These are phyloP conservation scores for Phalaenopsis hybrid DNA, from an alignment of 116 monocot genomes.

Conservation along the genomic window DNA sequence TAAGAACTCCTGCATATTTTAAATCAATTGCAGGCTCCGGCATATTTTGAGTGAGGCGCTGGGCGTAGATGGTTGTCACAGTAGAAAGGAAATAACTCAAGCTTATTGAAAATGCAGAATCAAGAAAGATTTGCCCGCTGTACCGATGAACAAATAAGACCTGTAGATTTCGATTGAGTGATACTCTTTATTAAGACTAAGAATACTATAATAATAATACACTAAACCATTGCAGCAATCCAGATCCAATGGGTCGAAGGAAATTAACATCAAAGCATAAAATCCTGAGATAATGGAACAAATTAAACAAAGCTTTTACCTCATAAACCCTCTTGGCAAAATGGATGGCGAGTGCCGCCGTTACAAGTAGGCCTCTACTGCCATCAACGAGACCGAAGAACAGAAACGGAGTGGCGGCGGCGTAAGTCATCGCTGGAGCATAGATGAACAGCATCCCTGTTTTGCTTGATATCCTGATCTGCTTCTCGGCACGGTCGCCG, in stretches of 20 bases:
- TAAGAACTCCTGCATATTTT: slow-evolving; percentile 28
- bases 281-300: neutral
- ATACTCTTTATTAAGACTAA: neutral
- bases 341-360: slow-evolving; percentile 38
- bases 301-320: slow-evolving; percentile 25
- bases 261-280: neutral
- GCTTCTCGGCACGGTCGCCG: neutral
- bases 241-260: neutral
- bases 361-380: slow-evolving; percentile 18
- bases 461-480: slow-evolving; percentile 26
- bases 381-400: slow-evolving; percentile 22
- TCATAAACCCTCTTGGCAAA: slow-evolving; percentile 71
- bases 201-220: no score
- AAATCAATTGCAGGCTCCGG: slow-evolving; percentile 44
- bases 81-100: slow-evolving; percentile 34
- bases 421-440: slow-evolving; percentile 34
- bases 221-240: neutral
- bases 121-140: slow-evolving; percentile 43
- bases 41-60: slow-evolving; percentile 30
- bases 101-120: slow-evolving; percentile 25
- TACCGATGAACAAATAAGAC: slow-evolving; percentile 66
- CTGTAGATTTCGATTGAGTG: slow-evolving; percentile 14
- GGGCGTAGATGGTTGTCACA: slow-evolving; percentile 47
- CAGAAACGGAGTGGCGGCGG: slow-evolving; percentile 35
- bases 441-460: slow-evolving; percentile 56